Conservation (phyloP, 2,329 filamentous ascomycete genomes). For the Emmonsia crescens region DNA sequence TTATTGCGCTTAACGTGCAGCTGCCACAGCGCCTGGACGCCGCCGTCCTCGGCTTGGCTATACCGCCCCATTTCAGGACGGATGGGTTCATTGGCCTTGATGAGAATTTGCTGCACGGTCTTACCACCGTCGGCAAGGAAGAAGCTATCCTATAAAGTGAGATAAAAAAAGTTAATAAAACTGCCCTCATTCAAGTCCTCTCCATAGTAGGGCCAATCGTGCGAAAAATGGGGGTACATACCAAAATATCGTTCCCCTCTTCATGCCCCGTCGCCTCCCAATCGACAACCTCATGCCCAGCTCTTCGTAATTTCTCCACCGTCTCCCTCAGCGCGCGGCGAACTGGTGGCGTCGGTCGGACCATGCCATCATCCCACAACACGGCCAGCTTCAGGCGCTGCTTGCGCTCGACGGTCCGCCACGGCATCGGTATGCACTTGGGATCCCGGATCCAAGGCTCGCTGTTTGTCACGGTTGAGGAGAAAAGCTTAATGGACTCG, state of each 20-base stretch:
- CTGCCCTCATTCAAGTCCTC: neutral
- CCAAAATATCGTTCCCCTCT: slow-evolving; percentile 29
- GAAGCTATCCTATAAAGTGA: slow-evolving; percentile 7
- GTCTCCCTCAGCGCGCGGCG: slow-evolving; percentile 25
- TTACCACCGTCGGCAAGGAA: slow-evolving; percentile 45
- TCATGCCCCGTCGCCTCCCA: slow-evolving; percentile 40
- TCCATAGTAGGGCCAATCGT: neutral
- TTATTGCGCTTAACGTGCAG: slow-evolving; percentile 35
- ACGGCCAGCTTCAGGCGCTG: slow-evolving; percentile 28
- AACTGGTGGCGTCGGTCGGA: slow-evolving; percentile 44
- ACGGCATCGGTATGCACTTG: slow-evolving; percentile 29
- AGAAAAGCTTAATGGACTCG: slow-evolving; percentile 25
- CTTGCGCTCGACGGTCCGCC: slow-evolving; percentile 23
- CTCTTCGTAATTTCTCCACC: slow-evolving; percentile 22
- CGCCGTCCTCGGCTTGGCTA: slow-evolving; percentile 33
- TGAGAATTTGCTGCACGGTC: slow-evolving; percentile 22
- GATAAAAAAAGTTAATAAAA: neutral
- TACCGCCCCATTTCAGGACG: slow-evolving; percentile 41
- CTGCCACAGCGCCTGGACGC: slow-evolving; percentile 39
- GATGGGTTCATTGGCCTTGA: slow-evolving; percentile 23
- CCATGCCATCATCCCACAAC: slow-evolving; percentile 34
- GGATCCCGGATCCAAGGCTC: slow-evolving; percentile 30
- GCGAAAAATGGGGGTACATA: slow-evolving; percentile 21
- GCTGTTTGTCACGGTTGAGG: slow-evolving; percentile 23
- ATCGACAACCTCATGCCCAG: slow-evolving; percentile 30